These are phyloP conservation scores for Chenopodium quinoa DNA, from an alignment of 148 eudicot genomes.

Conservation along the genomic window DNA sequence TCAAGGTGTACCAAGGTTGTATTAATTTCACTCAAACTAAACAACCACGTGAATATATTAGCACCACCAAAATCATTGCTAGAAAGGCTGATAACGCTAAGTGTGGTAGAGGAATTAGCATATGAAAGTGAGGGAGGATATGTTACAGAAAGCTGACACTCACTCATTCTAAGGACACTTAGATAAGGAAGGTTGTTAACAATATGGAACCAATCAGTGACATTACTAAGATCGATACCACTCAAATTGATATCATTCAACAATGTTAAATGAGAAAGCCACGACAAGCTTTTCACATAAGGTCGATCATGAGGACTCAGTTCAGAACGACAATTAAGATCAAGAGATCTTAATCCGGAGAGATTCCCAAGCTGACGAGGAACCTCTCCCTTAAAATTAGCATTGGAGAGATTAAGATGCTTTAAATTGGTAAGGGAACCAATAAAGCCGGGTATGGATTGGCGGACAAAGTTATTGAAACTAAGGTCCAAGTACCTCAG, in stretches of 20 bases:
- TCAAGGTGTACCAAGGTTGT: slow-evolving; percentile 22
- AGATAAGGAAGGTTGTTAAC: slow-evolving; percentile 22
- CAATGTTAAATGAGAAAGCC: slow-evolving; percentile 10
- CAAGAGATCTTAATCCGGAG: slow-evolving; percentile 15
- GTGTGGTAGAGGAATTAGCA: slow-evolving; percentile 23
- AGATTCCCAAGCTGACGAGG: slow-evolving; percentile 12
- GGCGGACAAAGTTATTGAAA: slow-evolving; percentile 3
- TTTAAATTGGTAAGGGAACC: slow-evolving; percentile 6
- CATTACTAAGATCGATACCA: slow-evolving; percentile 13
- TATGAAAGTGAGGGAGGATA: slow-evolving; percentile 16
- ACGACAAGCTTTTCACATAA: slow-evolving; percentile 9
- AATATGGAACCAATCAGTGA: slow-evolving; percentile 4
- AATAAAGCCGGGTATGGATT: not conserved
- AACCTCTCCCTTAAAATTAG: slow-evolving; percentile 17
- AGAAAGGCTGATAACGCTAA: slow-evolving; percentile 21
- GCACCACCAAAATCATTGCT: slow-evolving; percentile 10
- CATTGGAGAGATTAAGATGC: slow-evolving; percentile 18
- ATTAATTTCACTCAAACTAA: not conserved
- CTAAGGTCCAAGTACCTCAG: slow-evolving; percentile 12
- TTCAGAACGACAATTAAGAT: slow-evolving; percentile 12
- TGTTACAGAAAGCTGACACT: slow-evolving; percentile 10
- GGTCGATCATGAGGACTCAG: not conserved
- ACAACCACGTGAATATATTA: slow-evolving; percentile 23
- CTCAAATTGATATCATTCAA: slow-evolving; percentile 10
- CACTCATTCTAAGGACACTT: slow-evolving; percentile 15